Percentiles rank a stretch among this genome's conserved stretches.
Conservation (phyloP, 164 flowering plant species). For the Sextonia rubra region DNA sequence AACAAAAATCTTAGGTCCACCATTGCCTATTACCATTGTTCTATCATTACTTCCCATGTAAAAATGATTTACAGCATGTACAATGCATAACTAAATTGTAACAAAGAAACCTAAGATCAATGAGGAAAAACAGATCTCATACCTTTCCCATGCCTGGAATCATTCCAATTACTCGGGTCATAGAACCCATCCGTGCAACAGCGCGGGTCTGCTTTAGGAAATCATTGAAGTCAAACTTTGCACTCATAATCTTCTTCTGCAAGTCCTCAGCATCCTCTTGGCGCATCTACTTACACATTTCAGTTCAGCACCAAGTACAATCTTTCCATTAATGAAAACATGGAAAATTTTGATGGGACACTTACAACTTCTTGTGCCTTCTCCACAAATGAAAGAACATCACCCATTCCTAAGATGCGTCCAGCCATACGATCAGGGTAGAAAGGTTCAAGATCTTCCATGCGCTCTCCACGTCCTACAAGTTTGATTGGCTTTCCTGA, state of each 20-base stretch:
- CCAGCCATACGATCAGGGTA: constrained; percentile 99
- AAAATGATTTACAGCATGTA: not conserved
- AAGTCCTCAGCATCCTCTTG: constrained; percentile 97
- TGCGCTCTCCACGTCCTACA: constrained; percentile 95
- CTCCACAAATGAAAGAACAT: constrained; percentile 95
- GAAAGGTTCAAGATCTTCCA: constrained; percentile 98
- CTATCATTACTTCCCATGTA: not conserved
- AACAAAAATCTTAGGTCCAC: no score
- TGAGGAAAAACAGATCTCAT: constrained; percentile 11
- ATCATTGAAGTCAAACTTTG: constrained; percentile 97
- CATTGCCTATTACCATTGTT: not conserved
- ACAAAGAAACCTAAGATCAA: not conserved
- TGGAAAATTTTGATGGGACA: constrained; percentile 11
- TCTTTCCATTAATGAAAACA: not conserved
- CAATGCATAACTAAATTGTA: not conserved
- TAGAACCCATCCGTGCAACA: constrained; percentile 94
- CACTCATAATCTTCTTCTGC: constrained; percentile 96
- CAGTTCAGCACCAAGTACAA: constrained; percentile 1
- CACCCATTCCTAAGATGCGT: constrained; percentile 97
- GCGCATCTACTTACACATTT: constrained; percentile 54
- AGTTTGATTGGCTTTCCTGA: constrained; percentile 98
- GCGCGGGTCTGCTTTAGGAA: constrained; percentile 94
- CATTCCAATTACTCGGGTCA: constrained; percentile 94
- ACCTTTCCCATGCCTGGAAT: constrained; percentile 99
- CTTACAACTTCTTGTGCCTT: constrained; percentile 99